These are phyloP conservation scores for Pilatotrama ljubarskyi DNA, from an alignment of 768 basidiomycete species.

Conservation along the genomic window DNA sequence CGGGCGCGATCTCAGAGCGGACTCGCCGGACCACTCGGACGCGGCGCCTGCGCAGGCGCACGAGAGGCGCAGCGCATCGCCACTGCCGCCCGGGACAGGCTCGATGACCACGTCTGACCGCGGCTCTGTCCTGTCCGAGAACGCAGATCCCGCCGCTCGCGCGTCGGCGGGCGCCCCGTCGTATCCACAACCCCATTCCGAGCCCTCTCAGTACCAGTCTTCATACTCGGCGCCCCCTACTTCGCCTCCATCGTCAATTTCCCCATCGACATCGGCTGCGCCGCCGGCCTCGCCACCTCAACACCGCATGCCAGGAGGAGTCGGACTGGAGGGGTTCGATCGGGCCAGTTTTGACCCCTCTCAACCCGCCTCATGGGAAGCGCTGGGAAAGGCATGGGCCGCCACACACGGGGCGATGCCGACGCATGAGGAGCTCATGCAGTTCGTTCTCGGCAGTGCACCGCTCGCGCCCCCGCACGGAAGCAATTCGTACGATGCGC, in stretches of 20 bases:
- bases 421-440: conserved; percentile 75
- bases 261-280: conserved; percentile 12
- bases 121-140: conserved; percentile 12
- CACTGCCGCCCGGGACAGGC: conserved; percentile 6
- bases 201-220: neutral
- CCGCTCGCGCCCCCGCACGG: neutral
- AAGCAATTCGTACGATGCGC: neutral
- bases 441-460: conserved; percentile 51
- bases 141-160: neutral
- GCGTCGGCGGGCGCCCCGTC: neutral
- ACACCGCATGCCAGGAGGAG: neutral
- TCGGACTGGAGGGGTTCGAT: conserved; percentile 70
- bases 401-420: conserved; percentile 67
- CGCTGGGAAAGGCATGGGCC: conserved; percentile 77
- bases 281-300: neutral
- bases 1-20: conserved; percentile 73
- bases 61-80: conserved; percentile 10
- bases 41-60: conserved; percentile 2
- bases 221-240: neutral
- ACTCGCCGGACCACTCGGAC: conserved; percentile 39
- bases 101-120: conserved; percentile 15
- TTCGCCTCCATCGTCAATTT: neutral
- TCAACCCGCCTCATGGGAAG: conserved; percentile 74
- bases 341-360: conserved; percentile 72
- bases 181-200: neutral